Evolutionary conservation across 129 eudicot species (phyloP).

Genomic region (Silybum marianum): DNA sequence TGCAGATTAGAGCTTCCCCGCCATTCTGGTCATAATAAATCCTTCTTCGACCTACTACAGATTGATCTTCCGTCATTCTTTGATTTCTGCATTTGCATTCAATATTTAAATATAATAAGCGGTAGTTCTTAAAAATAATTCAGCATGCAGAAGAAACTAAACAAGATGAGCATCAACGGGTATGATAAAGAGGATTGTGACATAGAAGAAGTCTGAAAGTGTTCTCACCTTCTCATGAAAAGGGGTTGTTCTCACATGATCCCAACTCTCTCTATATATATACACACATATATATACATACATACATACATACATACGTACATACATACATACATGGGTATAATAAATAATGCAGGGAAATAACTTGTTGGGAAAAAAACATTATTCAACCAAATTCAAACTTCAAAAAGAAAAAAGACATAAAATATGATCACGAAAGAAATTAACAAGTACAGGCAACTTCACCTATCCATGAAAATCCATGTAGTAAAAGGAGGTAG

Average conservation of each 20-base stretch:
- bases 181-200: neutral
- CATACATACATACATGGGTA: neutral
- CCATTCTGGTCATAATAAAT: conserved; percentile 84
- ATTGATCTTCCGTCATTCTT: conserved; percentile 84
- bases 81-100: conserved; percentile 60
- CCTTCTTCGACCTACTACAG: conserved; percentile 81
- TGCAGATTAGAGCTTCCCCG: conserved; percentile 72
- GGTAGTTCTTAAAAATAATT: neutral
- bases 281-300: neutral
- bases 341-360: neutral
- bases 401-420: neutral
- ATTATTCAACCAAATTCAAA: neutral
- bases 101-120: conserved; percentile 11
- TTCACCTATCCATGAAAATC: conserved; percentile 69
- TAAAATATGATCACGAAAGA: neutral
- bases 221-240: neutral
- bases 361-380: conserved; percentile 1
- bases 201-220: neutral
- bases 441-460: neutral
- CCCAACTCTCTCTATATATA: neutral
- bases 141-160: conserved; percentile 18
- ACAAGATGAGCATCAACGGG: neutral
- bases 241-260: neutral
- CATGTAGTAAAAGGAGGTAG: conserved; percentile 70
- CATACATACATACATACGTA: neutral